Percentiles rank a stretch among this genome's conserved stretches.
Evolutionary conservation across 2,329 filamentous ascomycete genomes (phyloP).

Genomic region (Hypoxylon sp.): DNA sequence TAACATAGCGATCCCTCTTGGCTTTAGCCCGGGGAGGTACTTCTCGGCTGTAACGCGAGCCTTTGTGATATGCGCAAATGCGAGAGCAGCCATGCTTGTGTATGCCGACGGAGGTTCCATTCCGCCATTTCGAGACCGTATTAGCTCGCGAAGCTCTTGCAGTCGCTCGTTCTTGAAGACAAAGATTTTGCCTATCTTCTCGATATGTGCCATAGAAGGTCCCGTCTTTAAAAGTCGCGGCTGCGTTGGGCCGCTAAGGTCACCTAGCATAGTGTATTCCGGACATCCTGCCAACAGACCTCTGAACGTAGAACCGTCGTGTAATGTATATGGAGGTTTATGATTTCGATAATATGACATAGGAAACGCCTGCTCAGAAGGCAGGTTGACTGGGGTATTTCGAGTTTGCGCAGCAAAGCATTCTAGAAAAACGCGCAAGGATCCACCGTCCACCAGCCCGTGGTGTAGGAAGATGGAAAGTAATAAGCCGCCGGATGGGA

Average conservation of each 20-base stretch:
- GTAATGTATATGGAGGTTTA: slow-evolving; percentile 39
- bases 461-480: slow-evolving; percentile 61
- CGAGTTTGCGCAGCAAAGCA: slow-evolving; percentile 57
- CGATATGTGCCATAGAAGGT: slow-evolving; percentile 50
- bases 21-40: slow-evolving; percentile 44
- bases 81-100: slow-evolving; percentile 58
- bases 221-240: slow-evolving; percentile 51
- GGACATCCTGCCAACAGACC: slow-evolving; percentile 54
- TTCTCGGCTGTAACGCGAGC: slow-evolving; percentile 52
- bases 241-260: slow-evolving; percentile 57
- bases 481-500: slow-evolving; percentile 59
- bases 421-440: slow-evolving; percentile 58
- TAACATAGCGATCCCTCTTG: slow-evolving; percentile 49
- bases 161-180: slow-evolving; percentile 57
- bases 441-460: slow-evolving; percentile 60
- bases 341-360: slow-evolving; percentile 32
- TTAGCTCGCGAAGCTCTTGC: slow-evolving; percentile 51
- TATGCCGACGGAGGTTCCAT: slow-evolving; percentile 56
- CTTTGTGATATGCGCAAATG: slow-evolving; percentile 59
- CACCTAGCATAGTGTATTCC: slow-evolving; percentile 57
- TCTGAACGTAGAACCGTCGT: slow-evolving; percentile 44
- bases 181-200: slow-evolving; percentile 61
- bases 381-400: slow-evolving; percentile 45
- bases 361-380: slow-evolving; percentile 52
- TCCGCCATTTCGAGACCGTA: slow-evolving; percentile 41